A percentile compares a stretch with the other conserved stretches of the same genome.
These are phyloP conservation scores for Trametes hirsuta DNA, from an alignment of 1,284 basidiomycete genomes.

Conservation along the genomic window DNA sequence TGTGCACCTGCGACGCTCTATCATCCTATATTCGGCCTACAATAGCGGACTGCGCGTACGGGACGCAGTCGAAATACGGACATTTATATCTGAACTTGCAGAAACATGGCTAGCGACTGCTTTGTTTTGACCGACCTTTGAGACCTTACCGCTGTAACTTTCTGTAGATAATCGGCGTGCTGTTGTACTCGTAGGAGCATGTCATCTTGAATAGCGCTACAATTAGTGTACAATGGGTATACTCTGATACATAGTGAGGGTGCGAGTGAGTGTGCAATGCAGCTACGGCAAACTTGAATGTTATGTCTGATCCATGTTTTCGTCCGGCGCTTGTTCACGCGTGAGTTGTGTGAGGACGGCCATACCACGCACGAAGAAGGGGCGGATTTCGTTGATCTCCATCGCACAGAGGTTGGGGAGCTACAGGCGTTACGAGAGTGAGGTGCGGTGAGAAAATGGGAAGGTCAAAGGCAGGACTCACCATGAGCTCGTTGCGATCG, in stretches of 20 bases:
- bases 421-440: conserved; percentile 42
- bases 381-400: conserved; percentile 92
- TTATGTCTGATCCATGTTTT: conserved; percentile 22
- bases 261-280: not conserved
- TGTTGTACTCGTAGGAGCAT: conserved; percentile 3
- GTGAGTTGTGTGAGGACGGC: conserved; percentile 58
- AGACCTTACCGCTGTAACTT: not conserved
- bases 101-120: not conserved
- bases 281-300: not conserved
- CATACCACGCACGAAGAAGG: conserved; percentile 88
- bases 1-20: not conserved
- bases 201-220: conserved; percentile 9
- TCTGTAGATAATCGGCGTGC: not conserved
- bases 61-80: not conserved
- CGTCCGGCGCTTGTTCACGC: conserved; percentile 33
- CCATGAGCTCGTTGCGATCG: conserved; percentile 80
- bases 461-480: conserved; percentile 35
- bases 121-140: not conserved
- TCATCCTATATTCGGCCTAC: too few species aligned
- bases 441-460: not conserved
- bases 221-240: conserved; percentile 12
- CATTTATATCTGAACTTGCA: not conserved
- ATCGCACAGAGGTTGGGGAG: conserved; percentile 86
- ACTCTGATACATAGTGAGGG: not conserved
- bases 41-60: too few species aligned